A percentile compares a stretch with the other conserved stretches of the same genome.
Conservation (phyloP, 116 monocot species). For the Posidonia oceanica region DNA sequence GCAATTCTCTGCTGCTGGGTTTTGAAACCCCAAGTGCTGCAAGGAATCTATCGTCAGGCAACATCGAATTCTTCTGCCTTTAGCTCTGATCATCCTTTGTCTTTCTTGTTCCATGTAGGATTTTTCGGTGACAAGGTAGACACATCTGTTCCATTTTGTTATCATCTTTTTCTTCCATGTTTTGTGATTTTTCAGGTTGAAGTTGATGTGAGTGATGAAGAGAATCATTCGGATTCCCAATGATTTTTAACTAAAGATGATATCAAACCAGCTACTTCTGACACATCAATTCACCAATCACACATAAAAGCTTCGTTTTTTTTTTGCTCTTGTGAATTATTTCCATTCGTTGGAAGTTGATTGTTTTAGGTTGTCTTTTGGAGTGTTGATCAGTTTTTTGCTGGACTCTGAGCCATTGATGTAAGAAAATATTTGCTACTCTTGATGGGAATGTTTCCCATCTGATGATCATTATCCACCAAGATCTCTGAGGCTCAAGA, state of each 20-base stretch:
- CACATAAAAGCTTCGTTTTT: background rate
- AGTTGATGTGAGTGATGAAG: constrained; percentile 8
- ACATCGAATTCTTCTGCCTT: constrained; percentile 8
- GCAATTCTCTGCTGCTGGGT: constrained; percentile 10
- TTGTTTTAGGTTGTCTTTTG: background rate
- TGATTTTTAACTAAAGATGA: constrained; percentile 7
- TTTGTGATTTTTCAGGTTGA: background rate
- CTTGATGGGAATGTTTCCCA: constrained; percentile 4
- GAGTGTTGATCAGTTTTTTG: background rate
- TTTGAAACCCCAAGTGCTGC: background rate
- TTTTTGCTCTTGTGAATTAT: background rate
- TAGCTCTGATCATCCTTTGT: constrained; percentile 9
- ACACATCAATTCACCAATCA: background rate
- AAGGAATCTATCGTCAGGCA: constrained; percentile 15
- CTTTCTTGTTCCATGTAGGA: constrained; percentile 1
- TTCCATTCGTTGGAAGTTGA: background rate
- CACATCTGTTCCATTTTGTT: constrained; percentile 1
- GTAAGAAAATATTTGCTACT: constrained; percentile 13
- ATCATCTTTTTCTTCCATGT: background rate
- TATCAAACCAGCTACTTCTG: constrained; percentile 10
- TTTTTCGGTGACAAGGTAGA: constrained; percentile 16
- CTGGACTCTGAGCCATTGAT: constrained; percentile 5
- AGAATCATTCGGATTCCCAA: constrained; percentile 10
- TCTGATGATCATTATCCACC: constrained; percentile 7
- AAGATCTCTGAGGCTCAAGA: constrained; percentile 12